These are phyloP conservation scores for Populus euphratica DNA, from an alignment of 345 rosid species.

Conservation along the genomic window DNA sequence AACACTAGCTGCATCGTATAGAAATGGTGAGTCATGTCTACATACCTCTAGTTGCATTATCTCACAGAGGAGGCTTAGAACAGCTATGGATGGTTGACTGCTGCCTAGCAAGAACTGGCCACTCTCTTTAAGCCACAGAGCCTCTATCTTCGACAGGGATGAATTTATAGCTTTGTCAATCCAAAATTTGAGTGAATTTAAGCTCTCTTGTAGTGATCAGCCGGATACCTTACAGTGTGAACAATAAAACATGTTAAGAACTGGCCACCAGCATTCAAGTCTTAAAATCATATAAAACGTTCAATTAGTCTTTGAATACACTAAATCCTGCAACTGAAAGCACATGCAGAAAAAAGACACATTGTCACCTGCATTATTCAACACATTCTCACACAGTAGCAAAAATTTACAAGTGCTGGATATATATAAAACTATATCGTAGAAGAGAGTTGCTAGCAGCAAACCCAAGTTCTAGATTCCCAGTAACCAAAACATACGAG, in stretches of 20 bases:
- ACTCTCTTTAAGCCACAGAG: conserved; percentile 73
- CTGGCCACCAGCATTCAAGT: neutral
- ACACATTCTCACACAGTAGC: neutral
- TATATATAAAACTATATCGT: too few relatives aligned
- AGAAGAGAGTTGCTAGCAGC: neutral
- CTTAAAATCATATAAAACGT: neutral
- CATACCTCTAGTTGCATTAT: conserved; percentile 70
- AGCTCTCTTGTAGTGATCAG: conserved; percentile 71
- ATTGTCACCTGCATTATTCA: neutral
- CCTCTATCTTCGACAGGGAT: conserved; percentile 55
- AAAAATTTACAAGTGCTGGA: neutral
- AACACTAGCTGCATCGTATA: neutral
- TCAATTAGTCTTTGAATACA: neutral
- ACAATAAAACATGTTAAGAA: conserved; percentile 3
- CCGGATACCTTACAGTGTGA: conserved; percentile 62
- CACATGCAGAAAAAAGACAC: neutral
- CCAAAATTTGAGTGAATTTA: conserved; percentile 71
- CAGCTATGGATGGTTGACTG: conserved; percentile 79
- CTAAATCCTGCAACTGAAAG: neutral
- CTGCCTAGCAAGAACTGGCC: conserved; percentile 64
- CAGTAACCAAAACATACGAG: neutral
- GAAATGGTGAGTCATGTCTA: neutral
- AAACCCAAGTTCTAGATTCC: neutral
- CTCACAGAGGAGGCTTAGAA: conserved; percentile 80
- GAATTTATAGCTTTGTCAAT: conserved; percentile 61